Base-by-base conservation (phyloP, 768 basidiomycete genomes). In the Guyanaporus albipodus region DNA sequence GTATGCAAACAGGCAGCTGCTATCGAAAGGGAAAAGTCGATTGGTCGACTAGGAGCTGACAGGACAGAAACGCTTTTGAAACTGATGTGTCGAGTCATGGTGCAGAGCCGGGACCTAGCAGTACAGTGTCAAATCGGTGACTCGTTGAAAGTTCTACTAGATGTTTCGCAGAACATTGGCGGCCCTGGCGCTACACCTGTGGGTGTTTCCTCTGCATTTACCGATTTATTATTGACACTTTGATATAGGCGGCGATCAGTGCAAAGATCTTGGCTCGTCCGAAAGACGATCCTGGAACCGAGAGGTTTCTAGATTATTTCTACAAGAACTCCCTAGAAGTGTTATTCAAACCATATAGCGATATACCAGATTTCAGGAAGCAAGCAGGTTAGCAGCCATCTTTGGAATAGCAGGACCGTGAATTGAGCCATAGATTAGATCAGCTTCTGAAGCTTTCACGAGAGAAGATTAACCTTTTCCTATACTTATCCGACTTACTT, bases 101-200 rank as follows among this genome's bases (percentile, higher is more conserved):
- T 83, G n/a, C 72, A 75, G 46, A 90, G 88, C 68, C 76, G 77
- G 53, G 91, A 98, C 56, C 56, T 91, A 54, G 91, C 90, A 3
- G 76, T 96, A 48, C 90, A 95, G 69, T 88, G 87, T 62, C 90
- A 92, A 66, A 75, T 97, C 47, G 87, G 89, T 1, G 96, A 99
- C 64, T 83, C 87, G 26, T 60, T 98, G 58, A 85, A 84, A 67
- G 75, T 82, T 36, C 74, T 94, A 71, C 64, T 98, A 58, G 93
- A 97, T 55, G 73, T 88, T 47, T 85, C 87, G 4, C 73, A 75
- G 38, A 68, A 63, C 48, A 46, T 63, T 21, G 63, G 64, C 11
- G 67, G 64, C 32, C 64, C 70, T 32, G 68, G 69, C 22, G 67
- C 61, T 22, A 67, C 68, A 29, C 61, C 70, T 29, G 76, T 64